phyloP scores from a whole-genome alignment of 2,329 filamentous ascomycete species.

The Aspergillus tanneri region DNA sequence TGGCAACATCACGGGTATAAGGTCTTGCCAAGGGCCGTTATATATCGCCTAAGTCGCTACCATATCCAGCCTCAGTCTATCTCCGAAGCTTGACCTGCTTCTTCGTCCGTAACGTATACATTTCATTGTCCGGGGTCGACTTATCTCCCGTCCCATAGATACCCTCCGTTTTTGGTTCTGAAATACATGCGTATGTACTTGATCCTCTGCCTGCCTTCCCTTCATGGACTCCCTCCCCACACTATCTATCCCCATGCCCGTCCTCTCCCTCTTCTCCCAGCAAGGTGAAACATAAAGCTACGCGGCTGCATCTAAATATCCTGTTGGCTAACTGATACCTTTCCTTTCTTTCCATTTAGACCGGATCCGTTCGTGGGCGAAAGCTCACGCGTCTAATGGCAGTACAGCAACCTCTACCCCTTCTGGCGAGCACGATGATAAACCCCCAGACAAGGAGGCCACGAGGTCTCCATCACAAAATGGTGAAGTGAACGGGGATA shows the following conservation, averaged over 20 bases:
- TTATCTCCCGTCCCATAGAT: constrained; percentile 3
- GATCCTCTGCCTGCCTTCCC: constrained; percentile 3
- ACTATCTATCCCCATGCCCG: not conserved
- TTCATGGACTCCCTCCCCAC: constrained; percentile 7
- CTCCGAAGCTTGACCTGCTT: constrained; percentile 20
- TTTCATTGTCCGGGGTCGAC: constrained; percentile 3
- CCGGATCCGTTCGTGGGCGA: constrained; percentile 43
- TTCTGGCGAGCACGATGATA: not conserved
- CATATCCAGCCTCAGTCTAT: constrained; percentile 5
- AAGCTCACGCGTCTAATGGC: constrained; percentile 38
- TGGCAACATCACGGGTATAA: constrained; percentile 13
- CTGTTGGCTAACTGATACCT: not conserved
- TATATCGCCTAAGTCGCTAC: constrained; percentile 5
- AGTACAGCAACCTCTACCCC: constrained; percentile 10
- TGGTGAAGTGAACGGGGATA: constrained; percentile 32
- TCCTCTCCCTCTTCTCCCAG: not conserved
- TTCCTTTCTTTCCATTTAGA: constrained; percentile 20
- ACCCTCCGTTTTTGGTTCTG: constrained; percentile 19
- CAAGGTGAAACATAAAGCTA: not conserved
- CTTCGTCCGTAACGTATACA: constrained; percentile 7
- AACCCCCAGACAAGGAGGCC: constrained; percentile 7
- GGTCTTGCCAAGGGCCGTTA: constrained; percentile 15
- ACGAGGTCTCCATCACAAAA: constrained; percentile 17
- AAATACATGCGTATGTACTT: constrained; percentile 40
- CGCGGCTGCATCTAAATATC: not conserved